Percentiles rank a stretch among this genome's conserved stretches.
These are phyloP conservation scores for Ilex paraguariensis DNA, from an alignment of 305 asterid species.

Conservation along the genomic window DNA sequence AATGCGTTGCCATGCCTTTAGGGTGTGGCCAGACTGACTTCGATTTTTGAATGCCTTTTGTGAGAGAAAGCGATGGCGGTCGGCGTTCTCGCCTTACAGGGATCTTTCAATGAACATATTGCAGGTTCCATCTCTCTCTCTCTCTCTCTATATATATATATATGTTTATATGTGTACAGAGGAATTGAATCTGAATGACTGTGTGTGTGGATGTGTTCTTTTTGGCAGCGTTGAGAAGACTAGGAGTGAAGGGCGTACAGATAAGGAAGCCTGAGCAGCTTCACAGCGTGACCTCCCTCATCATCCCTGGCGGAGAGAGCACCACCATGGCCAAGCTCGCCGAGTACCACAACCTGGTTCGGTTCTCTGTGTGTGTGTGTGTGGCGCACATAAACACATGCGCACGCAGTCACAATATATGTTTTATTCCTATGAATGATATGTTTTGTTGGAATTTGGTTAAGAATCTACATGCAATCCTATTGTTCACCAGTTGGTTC, in stretches of 20 bases:
- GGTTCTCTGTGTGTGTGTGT: background rate
- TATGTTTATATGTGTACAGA: background rate
- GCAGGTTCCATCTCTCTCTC: conserved; percentile 41
- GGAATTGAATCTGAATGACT: background rate
- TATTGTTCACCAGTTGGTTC: too few species aligned
- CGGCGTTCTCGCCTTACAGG: conserved; percentile 96
- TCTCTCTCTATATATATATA: background rate
- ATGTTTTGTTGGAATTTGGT: too few species aligned
- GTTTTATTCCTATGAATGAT: too few species aligned
- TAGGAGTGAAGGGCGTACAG: conserved; percentile 89
- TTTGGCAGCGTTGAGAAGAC: conserved; percentile 61
- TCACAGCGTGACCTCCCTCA: conserved; percentile 56
- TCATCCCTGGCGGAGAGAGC: conserved; percentile 98
- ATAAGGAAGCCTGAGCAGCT: conserved; percentile 90
- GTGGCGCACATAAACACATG: too few species aligned
- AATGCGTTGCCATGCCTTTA: too few species aligned
- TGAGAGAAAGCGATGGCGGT: conserved; percentile 43
- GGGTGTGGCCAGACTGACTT: too few species aligned
- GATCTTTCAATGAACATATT: conserved; percentile 95
- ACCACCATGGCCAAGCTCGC: conserved; percentile 99
- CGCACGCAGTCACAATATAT: too few species aligned
- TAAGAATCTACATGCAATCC: too few species aligned
- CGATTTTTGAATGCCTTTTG: too few species aligned
- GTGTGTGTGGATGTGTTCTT: background rate
- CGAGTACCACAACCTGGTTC: conserved; percentile 78